A percentile compares a stretch with the other conserved stretches of the same genome.
These are phyloP conservation scores for Schwanniomyces sp. DNA, from an alignment of 805 yeast species.

Conservation along the genomic window DNA sequence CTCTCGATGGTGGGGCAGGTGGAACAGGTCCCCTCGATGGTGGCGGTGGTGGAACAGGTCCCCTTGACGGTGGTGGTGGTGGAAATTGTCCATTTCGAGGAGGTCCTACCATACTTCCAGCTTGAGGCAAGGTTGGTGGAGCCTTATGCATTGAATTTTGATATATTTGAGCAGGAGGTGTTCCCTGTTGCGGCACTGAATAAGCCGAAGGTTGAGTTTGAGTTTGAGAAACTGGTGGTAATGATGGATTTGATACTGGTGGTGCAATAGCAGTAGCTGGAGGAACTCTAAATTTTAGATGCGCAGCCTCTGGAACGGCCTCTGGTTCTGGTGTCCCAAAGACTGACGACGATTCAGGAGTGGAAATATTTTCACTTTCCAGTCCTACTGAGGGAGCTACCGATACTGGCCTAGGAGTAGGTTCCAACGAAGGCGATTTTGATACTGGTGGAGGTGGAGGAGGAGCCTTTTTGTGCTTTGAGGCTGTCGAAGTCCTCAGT, in stretches of 20 bases:
- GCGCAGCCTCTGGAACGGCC: conserved; percentile 10
- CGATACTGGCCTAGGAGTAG: conserved; percentile 11
- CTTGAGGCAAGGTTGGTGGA: conserved; percentile 26
- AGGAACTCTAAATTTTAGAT: conserved; percentile 35
- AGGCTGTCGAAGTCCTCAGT: conserved; percentile 10
- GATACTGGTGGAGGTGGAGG: conserved; percentile 38
- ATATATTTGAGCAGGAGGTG: conserved; percentile 11
- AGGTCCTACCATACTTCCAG: conserved; percentile 9
- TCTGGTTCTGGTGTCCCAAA: conserved; percentile 9
- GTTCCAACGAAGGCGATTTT: conserved; percentile 8
- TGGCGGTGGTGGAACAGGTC: conserved; percentile 15
- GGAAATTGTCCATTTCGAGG: conserved; percentile 4
- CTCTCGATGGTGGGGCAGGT: conserved; percentile 16
- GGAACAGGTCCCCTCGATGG: conserved; percentile 15
- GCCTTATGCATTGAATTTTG: conserved; percentile 17
- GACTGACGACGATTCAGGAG: conserved; percentile 4
- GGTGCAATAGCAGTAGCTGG: conserved; percentile 33
- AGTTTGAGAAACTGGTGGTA: conserved; percentile 15
- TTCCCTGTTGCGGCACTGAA: not conserved
- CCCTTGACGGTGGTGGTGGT: conserved; percentile 13
- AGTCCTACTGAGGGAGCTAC: conserved; percentile 5
- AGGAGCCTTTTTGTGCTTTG: conserved; percentile 32
- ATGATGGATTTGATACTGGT: conserved; percentile 18
- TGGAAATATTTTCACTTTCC: not conserved
- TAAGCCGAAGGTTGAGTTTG: conserved; percentile 5